Evolutionary conservation across 2,329 filamentous ascomycete genomes (phyloP).

Genomic region (Eurotiales sp.): DNA sequence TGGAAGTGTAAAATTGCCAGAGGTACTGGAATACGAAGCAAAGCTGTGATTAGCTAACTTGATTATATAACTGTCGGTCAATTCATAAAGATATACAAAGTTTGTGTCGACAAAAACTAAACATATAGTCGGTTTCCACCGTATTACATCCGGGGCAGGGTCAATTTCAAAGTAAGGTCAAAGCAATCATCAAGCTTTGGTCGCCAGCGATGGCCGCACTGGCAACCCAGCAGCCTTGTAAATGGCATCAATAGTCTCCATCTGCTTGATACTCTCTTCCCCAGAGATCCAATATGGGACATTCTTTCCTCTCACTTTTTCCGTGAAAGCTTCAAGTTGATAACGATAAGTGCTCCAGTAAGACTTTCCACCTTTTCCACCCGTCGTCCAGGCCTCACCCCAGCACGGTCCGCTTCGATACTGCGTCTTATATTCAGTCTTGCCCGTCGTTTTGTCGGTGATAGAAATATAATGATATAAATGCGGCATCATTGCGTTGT

Average conservation of each 20-base stretch:
- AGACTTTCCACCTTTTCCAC: conserved; percentile 33
- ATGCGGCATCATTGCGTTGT: conserved; percentile 34
- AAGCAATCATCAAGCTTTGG: neutral
- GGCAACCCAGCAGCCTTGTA: conserved; percentile 21
- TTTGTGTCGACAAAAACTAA: no score
- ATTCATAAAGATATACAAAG: no score
- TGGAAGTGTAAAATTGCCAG: conserved; percentile 35
- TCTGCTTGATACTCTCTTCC: conserved; percentile 45
- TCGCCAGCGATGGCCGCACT: conserved; percentile 12
- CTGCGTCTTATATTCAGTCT: conserved; percentile 23
- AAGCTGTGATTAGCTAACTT: conserved; percentile 3
- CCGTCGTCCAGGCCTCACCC: conserved; percentile 25
- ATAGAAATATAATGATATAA: conserved; percentile 32
- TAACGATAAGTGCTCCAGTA: conserved; percentile 47
- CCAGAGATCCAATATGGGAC: conserved; percentile 35
- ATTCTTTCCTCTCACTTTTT: conserved; percentile 36
- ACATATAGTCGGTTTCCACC: no score
- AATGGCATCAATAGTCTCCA: conserved; percentile 31
- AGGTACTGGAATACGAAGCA: conserved; percentile 32
- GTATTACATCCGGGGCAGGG: no score
- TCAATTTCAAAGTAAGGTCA: no score
- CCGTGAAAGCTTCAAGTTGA: conserved; percentile 50
- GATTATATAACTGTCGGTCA: no score
- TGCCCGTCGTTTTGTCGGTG: conserved; percentile 26
- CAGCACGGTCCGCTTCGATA: conserved; percentile 28